Percentiles rank a stretch among this genome's conserved stretches.
Conservation (phyloP, 257 asterid species). For the Cruciata laevipes region DNA sequence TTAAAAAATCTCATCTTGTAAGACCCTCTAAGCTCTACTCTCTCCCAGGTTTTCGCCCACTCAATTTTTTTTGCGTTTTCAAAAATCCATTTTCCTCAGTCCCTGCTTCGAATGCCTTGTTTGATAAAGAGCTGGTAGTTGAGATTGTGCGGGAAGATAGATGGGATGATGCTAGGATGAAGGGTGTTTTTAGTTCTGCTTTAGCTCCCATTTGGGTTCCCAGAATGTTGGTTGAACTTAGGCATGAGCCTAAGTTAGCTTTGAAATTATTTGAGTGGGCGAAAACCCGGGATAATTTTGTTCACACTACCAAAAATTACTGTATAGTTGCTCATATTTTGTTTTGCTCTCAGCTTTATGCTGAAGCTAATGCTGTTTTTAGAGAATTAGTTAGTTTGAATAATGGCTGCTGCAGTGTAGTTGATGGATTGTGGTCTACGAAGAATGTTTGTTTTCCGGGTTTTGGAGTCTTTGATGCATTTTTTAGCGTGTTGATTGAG, state of each 20-base stretch:
- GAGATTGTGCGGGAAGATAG: conserved; percentile 45
- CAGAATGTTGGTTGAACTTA: conserved; percentile 43
- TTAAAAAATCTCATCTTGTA: conserved; percentile 33
- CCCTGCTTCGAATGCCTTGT: conserved; percentile 19
- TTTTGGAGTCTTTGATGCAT: conserved; percentile 68
- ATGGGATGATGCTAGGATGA: conserved; percentile 51
- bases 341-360: conserved; percentile 70
- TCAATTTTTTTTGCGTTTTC: conserved; percentile 23
- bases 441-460: conserved; percentile 58
- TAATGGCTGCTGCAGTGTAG: conserved; percentile 26
- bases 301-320: conserved; percentile 53
- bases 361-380: conserved; percentile 49
- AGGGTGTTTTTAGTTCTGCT: conserved; percentile 35
- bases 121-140: conserved; percentile 30
- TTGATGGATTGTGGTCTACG: conserved; percentile 70
- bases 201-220: conserved; percentile 60
- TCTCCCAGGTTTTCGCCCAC: conserved; percentile 6
- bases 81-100: conserved; percentile 35
- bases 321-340: conserved; percentile 76
- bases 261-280: conserved; percentile 72
- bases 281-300: conserved; percentile 35
- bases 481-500: conserved; percentile 67
- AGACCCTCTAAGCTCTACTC: conserved; percentile 20
- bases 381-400: conserved; percentile 41
- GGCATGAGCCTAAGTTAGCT: conserved; percentile 66